Evolutionary conservation across 768 basidiomycete genomes (phyloP), one percentile per base, ranked within the genome.

Genomic region (Termitomyces eurrhizus): DNA sequence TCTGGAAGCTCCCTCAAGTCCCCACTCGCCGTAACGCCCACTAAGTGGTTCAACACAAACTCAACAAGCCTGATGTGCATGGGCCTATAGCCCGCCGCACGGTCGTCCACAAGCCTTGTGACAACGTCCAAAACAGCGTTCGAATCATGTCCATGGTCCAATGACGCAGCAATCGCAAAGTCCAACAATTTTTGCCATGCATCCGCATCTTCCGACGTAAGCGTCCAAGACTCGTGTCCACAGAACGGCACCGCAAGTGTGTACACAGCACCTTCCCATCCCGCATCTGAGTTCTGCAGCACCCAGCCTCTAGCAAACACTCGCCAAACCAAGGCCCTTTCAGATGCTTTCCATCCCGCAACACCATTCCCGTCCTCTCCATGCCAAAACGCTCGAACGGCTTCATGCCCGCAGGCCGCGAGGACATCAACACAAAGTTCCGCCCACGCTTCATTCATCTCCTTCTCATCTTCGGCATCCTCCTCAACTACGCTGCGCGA

Each of bases 221-320:
- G 61, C 66, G 52, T 55, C 56, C 24, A 79, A 24, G 52, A 39
- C 44, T 57, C 56, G 13, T 41, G 36, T 82, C 70, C 68, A 85
- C 55, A 37, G 42, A 91, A 92, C 7, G 90, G 90, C 54, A 84
- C 76, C 33, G 78, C 78, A 32, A 88, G 75, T 26, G 90, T 75
- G 24, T 81, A 68, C 16, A 80, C 71, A 21, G 79, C 79, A 14
- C 80, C 78, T 61, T 87, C 83, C 85, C 84, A 90, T 21, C 69
- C 72, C 1, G 76, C 77, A 16, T 76, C 75, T 3, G 64, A 59
- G 35, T 49, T 65, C 52, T 78, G 75, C 14, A 75, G 73, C 56
- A 69, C 74, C 89, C 90, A 92, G 21, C 75, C 75, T 58, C 83
- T 77, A 24, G 80, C 74, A 64, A 85, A 86, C 26, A 72, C 72